A percentile compares a stretch with the other conserved stretches of the same genome.
Conservation (phyloP, 2,329 filamentous ascomycete genomes). For the Alternaria burnsii region DNA sequence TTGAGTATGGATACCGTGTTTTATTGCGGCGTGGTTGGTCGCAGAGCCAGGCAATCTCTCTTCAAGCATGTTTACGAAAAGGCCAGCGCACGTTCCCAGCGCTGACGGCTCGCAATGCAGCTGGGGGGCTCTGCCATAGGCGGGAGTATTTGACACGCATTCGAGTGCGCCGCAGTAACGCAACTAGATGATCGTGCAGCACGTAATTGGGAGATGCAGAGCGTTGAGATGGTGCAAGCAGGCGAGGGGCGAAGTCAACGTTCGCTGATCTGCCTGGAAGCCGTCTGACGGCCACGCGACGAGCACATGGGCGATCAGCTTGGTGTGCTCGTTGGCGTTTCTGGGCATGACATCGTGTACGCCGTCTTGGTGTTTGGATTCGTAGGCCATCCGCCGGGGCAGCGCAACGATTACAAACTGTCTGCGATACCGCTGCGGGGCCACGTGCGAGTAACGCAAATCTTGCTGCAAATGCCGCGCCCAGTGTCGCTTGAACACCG, state of each 20-base stretch:
- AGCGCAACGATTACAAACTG: constrained; percentile 4
- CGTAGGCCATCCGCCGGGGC: not conserved
- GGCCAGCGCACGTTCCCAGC: constrained; percentile 6
- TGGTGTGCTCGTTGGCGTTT: constrained; percentile 13
- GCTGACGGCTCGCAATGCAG: constrained; percentile 6
- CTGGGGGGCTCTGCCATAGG: constrained; percentile 7
- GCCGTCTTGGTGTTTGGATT: constrained; percentile 13
- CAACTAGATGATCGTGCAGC: constrained; percentile 21
- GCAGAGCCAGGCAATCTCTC: constrained; percentile 3
- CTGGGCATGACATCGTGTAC: constrained; percentile 10
- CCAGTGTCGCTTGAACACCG: constrained; percentile 6
- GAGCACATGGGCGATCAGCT: constrained; percentile 22
- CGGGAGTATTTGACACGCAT: constrained; percentile 11
- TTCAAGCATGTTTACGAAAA: not conserved
- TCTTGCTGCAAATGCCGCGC: constrained; percentile 1
- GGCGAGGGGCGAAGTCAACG: constrained; percentile 1
- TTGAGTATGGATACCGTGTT: constrained; percentile 10
- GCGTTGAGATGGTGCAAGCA: not conserved
- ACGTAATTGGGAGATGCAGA: constrained; percentile 13
- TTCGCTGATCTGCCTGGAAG: constrained; percentile 6
- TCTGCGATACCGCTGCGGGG: constrained; percentile 4
- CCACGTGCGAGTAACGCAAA: constrained; percentile 4
- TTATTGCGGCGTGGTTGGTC: constrained; percentile 24
- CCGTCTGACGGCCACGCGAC: constrained; percentile 23
- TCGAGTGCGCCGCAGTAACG: constrained; percentile 12